Base-by-base conservation (phyloP, 2,329 filamentous ascomycete species). In the Colletotrichum acutatum region DNA sequence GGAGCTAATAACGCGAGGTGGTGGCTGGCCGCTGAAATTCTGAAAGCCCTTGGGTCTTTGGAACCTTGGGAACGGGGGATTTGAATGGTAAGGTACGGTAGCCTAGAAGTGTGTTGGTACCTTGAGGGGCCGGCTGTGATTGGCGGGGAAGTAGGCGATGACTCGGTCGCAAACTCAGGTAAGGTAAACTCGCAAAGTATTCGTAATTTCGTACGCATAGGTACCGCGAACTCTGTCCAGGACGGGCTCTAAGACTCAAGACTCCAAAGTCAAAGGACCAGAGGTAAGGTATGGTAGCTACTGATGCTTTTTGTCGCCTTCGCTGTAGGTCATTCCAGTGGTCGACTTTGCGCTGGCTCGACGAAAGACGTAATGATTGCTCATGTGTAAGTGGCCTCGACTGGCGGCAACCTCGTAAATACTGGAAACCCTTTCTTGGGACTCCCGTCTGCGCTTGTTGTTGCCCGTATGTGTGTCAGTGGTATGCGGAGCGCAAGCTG, bases 131-230 rank as follows among this genome's bases (percentile, higher is more conserved):
- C 34, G 30, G 57, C 28, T 42, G 52, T 46, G 66, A 69, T 68
- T 74, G 71, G 71, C 24, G 60, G 66, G 65, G 42, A 54, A 28
- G 46, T 58, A 53, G 37, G n/a, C 62, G 65, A 68, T 68, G 69
- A 72, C 65, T 72, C 65, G 68, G 49, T 52, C 64, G 46, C 53
- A 24, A 56, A 46, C 22, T 49, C 11, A 49, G 42, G 42, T n/a
- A 34, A 49, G 42, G 42, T n/a, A 49, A 22, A 19, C 8, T 42
- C 37, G 37, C 37, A 42, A 42, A 42, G 37, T 7, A 42, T 42
- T 42, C 37, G 37, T 42, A 42, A 3, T 19, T 19, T 42, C 37
- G 37, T 42, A 42, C 37, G 16, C 14, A 42, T 42, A n/a, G n/a
- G n/a, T n/a, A n/a, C n/a, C n/a, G n/a, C n/a, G n/a, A n/a, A 42